phyloP scores from a whole-genome alignment of 2,329 filamentous ascomycete genomes.

The Botryotinia narcissicola region DNA sequence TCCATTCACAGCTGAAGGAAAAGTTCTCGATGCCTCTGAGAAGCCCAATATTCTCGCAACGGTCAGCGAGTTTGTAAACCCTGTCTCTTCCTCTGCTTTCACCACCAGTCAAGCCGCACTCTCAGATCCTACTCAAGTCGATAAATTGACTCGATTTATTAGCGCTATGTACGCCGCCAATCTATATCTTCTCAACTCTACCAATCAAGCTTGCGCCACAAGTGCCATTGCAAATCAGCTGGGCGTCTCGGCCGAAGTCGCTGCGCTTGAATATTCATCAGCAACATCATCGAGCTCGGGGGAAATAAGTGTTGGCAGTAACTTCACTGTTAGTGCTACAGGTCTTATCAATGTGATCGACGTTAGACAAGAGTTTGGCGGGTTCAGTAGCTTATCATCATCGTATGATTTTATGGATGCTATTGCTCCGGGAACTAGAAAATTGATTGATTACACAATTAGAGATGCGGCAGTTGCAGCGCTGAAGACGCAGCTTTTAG shows the following conservation, averaged over 20 bases:
- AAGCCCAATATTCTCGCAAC: conserved; percentile 19
- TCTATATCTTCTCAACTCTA: conserved; percentile 28
- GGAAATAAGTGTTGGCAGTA: conserved; percentile 30
- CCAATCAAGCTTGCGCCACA: background rate
- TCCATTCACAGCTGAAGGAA: conserved; percentile 34
- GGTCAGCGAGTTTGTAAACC: too few species aligned
- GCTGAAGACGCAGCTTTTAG: too few species aligned
- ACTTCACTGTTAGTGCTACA: conserved; percentile 32
- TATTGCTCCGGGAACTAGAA: too few species aligned
- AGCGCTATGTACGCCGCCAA: conserved; percentile 37
- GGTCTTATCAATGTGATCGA: background rate
- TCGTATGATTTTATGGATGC: too few species aligned
- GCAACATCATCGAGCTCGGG: conserved; percentile 32
- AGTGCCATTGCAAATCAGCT: too few species aligned
- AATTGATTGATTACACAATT: too few species aligned
- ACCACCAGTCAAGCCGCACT: conserved; percentile 29
- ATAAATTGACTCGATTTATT: conserved; percentile 31
- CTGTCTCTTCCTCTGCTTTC: conserved; percentile 28
- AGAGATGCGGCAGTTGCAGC: too few species aligned
- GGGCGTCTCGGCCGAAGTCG: too few species aligned
- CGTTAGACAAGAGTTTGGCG: too few species aligned
- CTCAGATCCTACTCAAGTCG: conserved; percentile 15
- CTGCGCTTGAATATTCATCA: conserved; percentile 31
- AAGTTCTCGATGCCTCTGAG: conserved; percentile 23
- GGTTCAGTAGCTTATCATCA: too few species aligned